phyloP scores from a whole-genome alignment of 2,329 filamentous ascomycete genomes.

The Microdochium bolleyi region DNA sequence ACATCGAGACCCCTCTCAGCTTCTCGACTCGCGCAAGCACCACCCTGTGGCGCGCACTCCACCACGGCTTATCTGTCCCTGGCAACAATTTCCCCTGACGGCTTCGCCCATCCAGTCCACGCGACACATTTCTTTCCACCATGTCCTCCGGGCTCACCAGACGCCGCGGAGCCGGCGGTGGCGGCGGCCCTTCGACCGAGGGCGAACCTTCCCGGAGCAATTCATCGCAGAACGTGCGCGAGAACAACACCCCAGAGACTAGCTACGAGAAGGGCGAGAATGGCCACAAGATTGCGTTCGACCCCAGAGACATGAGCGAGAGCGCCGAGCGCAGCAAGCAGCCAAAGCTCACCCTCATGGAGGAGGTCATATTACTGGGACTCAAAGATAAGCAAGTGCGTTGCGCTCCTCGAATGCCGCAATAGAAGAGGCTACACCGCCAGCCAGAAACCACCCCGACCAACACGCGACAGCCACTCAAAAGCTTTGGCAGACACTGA shows the following conservation, averaged over 20 bases:
- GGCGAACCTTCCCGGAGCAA: slow-evolving; percentile 47
- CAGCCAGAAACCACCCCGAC: not conserved
- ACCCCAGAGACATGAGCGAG: slow-evolving; percentile 95
- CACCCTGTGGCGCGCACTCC: not conserved
- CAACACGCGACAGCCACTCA: not conserved
- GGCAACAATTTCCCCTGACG: not conserved
- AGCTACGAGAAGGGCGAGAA: slow-evolving; percentile 90
- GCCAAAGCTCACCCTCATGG: slow-evolving; percentile 97
- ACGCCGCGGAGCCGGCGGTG: slow-evolving; percentile 61
- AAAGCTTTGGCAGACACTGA: slow-evolving; percentile 7
- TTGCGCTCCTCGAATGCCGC: not conserved
- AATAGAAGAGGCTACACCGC: slow-evolving; percentile 11
- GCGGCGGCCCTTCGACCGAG: slow-evolving; percentile 41
- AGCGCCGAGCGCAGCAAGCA: slow-evolving; percentile 94
- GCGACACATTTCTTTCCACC: slow-evolving; percentile 13
- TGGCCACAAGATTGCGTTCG: slow-evolving; percentile 97
- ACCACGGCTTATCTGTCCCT: not conserved
- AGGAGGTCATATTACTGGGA: slow-evolving; percentile 90
- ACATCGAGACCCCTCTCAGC: too few species aligned
- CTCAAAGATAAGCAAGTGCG: slow-evolving; percentile 96
- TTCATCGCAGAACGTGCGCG: slow-evolving; percentile 43
- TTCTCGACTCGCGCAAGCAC: not conserved
- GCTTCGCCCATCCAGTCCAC: not conserved
- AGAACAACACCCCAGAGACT: slow-evolving; percentile 55
- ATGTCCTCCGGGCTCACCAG: slow-evolving; percentile 51